Evolutionary conservation across 306 rosid species (phyloP).

Genomic region (Luffa aegyptiaca): DNA sequence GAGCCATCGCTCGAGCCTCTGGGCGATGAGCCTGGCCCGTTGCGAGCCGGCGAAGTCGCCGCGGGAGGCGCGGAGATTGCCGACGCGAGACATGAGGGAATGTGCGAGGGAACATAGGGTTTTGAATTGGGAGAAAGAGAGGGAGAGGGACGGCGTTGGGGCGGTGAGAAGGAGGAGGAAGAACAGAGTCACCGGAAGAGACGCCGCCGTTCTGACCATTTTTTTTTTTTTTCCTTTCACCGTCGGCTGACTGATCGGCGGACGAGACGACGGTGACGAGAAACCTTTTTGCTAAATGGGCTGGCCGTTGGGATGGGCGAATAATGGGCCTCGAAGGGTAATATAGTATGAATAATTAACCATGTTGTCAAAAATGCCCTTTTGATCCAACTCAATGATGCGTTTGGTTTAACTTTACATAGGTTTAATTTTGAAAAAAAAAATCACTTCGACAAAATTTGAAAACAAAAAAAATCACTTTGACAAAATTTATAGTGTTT

Average conservation of each 20-base stretch:
- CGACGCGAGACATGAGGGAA: conserved; percentile 55
- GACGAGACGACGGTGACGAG: neutral
- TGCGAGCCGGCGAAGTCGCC: conserved; percentile 56
- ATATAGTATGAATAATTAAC: no score
- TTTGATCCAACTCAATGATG: no score
- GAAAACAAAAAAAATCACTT: no score
- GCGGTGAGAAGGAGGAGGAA: conserved; percentile 27
- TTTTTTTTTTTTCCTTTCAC: neutral
- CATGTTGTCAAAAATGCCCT: no score
- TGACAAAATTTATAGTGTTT: no score
- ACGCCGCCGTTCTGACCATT: conserved; percentile 35
- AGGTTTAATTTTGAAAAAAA: no score
- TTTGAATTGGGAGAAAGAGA: conserved; percentile 36
- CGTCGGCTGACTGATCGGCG: neutral
- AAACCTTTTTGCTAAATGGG: neutral
- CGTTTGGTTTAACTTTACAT: no score
- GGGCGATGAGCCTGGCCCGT: conserved; percentile 40
- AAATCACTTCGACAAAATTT: no score
- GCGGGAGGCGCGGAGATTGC: conserved; percentile 57
- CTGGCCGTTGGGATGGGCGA: neutral
- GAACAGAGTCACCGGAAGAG: conserved; percentile 18
- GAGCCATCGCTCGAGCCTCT: conserved; percentile 33
- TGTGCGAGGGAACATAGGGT: conserved; percentile 47
- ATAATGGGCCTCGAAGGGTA: neutral
- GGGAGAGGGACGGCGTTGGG: conserved; percentile 31